Conservation (phyloP, 2,329 filamentous ascomycete genomes). For the Claviceps paspali region DNA sequence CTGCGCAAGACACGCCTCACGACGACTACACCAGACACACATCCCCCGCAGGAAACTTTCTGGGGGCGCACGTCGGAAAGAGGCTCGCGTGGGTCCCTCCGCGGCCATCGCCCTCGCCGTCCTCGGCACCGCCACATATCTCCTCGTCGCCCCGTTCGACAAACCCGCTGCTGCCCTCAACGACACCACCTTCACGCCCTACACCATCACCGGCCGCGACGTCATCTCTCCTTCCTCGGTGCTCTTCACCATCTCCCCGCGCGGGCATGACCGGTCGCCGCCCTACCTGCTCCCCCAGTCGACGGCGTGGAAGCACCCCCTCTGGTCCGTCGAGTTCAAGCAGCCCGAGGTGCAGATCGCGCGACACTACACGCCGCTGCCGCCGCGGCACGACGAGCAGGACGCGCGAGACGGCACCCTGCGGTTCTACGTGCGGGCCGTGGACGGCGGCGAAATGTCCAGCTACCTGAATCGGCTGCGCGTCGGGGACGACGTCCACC, state of each 20-base stretch:
- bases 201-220: constrained; percentile 46
- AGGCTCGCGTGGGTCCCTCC: constrained; percentile 12
- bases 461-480: constrained; percentile 56
- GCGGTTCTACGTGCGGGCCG: constrained; percentile 62
- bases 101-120: constrained; percentile 10
- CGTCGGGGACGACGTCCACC: constrained; percentile 48
- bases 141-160: constrained; percentile 10
- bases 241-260: constrained; percentile 47
- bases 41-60: background rate
- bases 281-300: constrained; percentile 14
- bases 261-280: constrained; percentile 12
- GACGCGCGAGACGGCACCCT: constrained; percentile 28
- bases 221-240: constrained; percentile 51
- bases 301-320: constrained; percentile 30
- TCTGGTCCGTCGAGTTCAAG: constrained; percentile 87
- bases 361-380: constrained; percentile 79
- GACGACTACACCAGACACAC: background rate
- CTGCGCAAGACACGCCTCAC: background rate
- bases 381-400: constrained; percentile 25
- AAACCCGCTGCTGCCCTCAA: constrained; percentile 30
- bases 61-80: constrained; percentile 12
- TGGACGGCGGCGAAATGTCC: constrained; percentile 73
- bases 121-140: constrained; percentile 14
- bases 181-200: constrained; percentile 45
- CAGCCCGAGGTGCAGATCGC: constrained; percentile 90